phyloP scores from a whole-genome alignment of 768 basidiomycete species.

The Naematelia encephala region DNA sequence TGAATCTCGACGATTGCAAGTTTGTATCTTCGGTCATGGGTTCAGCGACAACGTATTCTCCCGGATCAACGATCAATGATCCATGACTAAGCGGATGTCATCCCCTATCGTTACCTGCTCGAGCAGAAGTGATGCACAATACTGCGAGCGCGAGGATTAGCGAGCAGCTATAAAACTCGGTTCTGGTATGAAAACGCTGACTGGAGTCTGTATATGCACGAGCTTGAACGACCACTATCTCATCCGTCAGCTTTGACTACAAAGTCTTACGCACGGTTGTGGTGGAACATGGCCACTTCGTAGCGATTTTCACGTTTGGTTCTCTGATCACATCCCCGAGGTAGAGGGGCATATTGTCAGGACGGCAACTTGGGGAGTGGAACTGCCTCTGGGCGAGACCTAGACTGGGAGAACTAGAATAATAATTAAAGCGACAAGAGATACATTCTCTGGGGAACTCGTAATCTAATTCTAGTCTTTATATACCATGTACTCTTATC shows the following conservation, averaged over 20 bases:
- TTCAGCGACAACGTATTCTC: slow-evolving; percentile 48
- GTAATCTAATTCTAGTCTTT: too few relatives aligned
- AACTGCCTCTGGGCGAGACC: too few relatives aligned
- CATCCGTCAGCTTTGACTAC: background rate
- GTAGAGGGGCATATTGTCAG: slow-evolving; percentile 45
- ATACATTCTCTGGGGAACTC: too few relatives aligned
- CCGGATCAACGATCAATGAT: slow-evolving; percentile 46
- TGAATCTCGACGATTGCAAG: slow-evolving; percentile 44
- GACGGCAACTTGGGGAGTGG: too few relatives aligned
- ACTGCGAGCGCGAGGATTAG: slow-evolving; percentile 14
- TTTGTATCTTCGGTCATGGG: slow-evolving; percentile 45
- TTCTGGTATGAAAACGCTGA: too few relatives aligned
- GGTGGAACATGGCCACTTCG: slow-evolving; percentile 48
- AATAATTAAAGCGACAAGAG: too few relatives aligned
- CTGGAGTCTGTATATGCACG: slow-evolving; percentile 49
- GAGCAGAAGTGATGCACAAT: slow-evolving; percentile 45
- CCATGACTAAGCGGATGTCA: slow-evolving; percentile 44
- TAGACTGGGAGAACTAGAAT: too few relatives aligned
- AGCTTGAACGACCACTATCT: slow-evolving; percentile 42
- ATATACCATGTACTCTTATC: too few relatives aligned
- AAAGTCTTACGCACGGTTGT: slow-evolving; percentile 39
- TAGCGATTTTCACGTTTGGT: slow-evolving; percentile 41
- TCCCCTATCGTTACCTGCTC: slow-evolving; percentile 44
- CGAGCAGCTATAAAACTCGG: background rate
- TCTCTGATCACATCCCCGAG: slow-evolving; percentile 47